Conservation (phyloP, 495 filamentous ascomycete species). For the Jackrogersella minutella region DNA sequence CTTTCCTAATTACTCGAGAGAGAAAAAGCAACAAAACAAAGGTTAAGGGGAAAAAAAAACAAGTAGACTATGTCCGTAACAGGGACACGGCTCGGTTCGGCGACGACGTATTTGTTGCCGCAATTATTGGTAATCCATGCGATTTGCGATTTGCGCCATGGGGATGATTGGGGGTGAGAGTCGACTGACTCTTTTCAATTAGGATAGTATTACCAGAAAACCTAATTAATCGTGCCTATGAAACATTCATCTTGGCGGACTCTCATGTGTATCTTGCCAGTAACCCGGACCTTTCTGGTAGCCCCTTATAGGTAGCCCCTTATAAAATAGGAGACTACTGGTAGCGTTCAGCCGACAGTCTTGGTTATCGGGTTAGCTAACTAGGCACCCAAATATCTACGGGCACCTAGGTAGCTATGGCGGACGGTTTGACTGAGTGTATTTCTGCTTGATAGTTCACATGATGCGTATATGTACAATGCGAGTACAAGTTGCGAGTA, state of each 20-base stretch:
- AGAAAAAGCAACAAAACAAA: not conserved
- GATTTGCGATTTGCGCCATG: constrained; percentile 6
- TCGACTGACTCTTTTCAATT: constrained; percentile 17
- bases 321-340: not conserved
- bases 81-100: not conserved
- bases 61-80: constrained; percentile 1
- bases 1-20: not conserved
- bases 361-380: too few relatives aligned
- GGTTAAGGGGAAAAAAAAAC: not conserved
- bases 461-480: constrained; percentile 27
- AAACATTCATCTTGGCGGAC: not conserved
- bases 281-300: too few relatives aligned
- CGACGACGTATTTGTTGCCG: constrained; percentile 4
- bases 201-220: constrained; percentile 21
- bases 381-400: too few relatives aligned
- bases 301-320: too few relatives aligned
- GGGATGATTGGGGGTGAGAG: constrained; percentile 2
- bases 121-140: constrained; percentile 12
- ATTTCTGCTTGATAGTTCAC: constrained; percentile 12
- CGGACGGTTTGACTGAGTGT: not conserved
- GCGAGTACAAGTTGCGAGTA: constrained; percentile 21
- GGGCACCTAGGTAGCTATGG: not conserved
- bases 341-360: too few relatives aligned
- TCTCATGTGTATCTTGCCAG: too few relatives aligned
- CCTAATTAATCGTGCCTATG: constrained; percentile 12